These are phyloP conservation scores for Coemansia sp. DNA, from an alignment of 192 early-diverging fungal genomes.

Conservation along the genomic window DNA sequence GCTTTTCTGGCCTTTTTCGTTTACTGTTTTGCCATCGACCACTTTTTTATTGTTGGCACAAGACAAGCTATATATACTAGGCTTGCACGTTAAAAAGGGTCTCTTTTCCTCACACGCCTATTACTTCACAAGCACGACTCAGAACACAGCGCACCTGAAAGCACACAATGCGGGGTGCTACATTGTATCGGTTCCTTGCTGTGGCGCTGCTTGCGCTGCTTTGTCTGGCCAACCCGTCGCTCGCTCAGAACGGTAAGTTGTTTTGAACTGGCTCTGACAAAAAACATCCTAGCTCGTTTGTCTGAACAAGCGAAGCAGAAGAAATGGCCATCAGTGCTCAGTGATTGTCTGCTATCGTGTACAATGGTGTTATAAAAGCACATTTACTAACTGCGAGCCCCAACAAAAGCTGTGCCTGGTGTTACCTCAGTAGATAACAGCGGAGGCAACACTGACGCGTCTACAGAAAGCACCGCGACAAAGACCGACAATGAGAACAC, in stretches of 20 bases:
- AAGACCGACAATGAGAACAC: neutral
- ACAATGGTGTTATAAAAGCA: neutral
- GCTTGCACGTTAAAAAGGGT: neutral
- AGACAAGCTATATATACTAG: neutral
- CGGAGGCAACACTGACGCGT: neutral
- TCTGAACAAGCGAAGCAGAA: neutral
- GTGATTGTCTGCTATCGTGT: neutral
- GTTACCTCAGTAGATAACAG: neutral
- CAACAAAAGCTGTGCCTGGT: neutral
- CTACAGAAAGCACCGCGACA: neutral
- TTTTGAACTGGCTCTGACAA: no score
- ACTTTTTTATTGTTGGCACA: neutral
- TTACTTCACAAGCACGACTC: neutral
- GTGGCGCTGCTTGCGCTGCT: constrained; percentile 32
- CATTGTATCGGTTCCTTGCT: constrained; percentile 26
- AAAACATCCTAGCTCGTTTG: no score
- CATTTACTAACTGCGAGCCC: neutral
- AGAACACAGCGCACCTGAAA: neutral
- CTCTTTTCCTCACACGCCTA: constrained; percentile 6
- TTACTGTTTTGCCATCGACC: neutral
- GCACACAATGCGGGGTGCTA: constrained; percentile 26
- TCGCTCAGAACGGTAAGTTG: constrained; percentile 37
- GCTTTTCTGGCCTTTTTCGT: neutral
- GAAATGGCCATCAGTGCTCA: neutral
- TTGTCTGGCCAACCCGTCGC: constrained; percentile 23